Percentiles rank a stretch among this genome's conserved stretches.
Conservation (phyloP, 2,329 filamentous ascomycete genomes). For the Colletotrichum australisinense region DNA sequence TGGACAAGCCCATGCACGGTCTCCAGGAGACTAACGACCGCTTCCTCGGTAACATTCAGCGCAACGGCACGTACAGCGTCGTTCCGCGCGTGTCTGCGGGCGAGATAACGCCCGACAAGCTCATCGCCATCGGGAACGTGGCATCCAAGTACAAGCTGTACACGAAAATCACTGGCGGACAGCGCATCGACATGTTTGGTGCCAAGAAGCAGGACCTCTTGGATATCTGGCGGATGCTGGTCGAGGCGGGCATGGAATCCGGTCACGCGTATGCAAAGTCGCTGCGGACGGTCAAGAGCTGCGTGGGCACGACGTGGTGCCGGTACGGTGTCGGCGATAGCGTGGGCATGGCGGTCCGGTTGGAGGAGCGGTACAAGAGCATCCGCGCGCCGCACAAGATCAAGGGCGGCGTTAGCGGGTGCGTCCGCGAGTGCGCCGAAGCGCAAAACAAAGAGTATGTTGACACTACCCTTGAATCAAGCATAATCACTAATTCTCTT, state of each 20-base stretch:
- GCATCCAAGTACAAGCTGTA: slow-evolving; percentile 88
- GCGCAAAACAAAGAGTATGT: slow-evolving; percentile 89
- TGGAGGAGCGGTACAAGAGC: slow-evolving; percentile 93
- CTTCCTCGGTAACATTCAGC: slow-evolving; percentile 89
- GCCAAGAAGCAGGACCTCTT: slow-evolving; percentile 88
- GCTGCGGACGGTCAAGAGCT: slow-evolving; percentile 89
- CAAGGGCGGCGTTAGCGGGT: slow-evolving; percentile 90
- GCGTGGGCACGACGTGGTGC: slow-evolving; percentile 92
- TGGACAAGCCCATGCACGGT: slow-evolving; percentile 76
- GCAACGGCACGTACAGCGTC: slow-evolving; percentile 91
- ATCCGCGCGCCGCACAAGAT: slow-evolving; percentile 91
- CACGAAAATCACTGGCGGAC: slow-evolving; percentile 91
- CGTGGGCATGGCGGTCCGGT: slow-evolving; percentile 87
- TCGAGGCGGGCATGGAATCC: slow-evolving; percentile 89
- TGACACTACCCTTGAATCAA: slow-evolving; percentile 23
- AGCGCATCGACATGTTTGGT: slow-evolving; percentile 94
- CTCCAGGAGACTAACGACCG: slow-evolving; percentile 93
- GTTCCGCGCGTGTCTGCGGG: slow-evolving; percentile 85
- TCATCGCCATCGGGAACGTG: slow-evolving; percentile 85
- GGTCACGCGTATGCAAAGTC: slow-evolving; percentile 93
- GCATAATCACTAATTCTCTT: slow-evolving; percentile 26
- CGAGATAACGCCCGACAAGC: slow-evolving; percentile 88
- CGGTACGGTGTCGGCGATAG: slow-evolving; percentile 89
- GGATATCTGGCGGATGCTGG: slow-evolving; percentile 82
- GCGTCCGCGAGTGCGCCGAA: slow-evolving; percentile 92